Base-by-base conservation (phyloP, 2,329 filamentous ascomycete species). In the Ophiosphaerella herpotricha region DNA sequence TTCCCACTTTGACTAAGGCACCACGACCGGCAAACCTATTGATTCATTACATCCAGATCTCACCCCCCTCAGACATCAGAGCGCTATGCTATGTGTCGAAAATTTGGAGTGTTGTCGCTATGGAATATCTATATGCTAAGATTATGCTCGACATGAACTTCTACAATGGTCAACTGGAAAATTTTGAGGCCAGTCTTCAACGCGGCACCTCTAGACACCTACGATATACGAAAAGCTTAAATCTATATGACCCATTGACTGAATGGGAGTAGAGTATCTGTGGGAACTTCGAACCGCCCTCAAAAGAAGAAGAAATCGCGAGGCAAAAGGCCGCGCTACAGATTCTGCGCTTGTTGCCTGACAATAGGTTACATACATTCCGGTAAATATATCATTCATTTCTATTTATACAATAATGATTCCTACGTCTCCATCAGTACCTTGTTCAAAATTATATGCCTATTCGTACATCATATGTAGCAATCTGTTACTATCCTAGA, bases 11-110 rank as follows among this genome's bases (percentile, higher is more conserved):
- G 16, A 13, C 3, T 11, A 7, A 29, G 26, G 5, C 26, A 29
- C 26, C 26, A 29, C 2, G n/a, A 13, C 33, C 24, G 9, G 4
- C 18, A 9, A 13, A 39, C 12, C 3, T 12, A 11, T 12, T 14
- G 34, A 18, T 21, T 34, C 12, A n/a, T 12, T 7, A 3, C 12
- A 38, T 13, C 3, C n/a, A 53, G 39, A 40, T 53, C 5, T 37
- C 40, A 26, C 39, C 53, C 12, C 45, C 43, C 23, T 21, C 47
- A 3, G 47, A 54, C 38, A 14, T 55, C 12, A 26, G 39, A 37
- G 52, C 49, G 24, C 49, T 53, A 9, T 51, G 37, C 40, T 35
- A 51, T 13, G 43, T 39, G 8, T 51, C 39, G 7, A 50, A 29
- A 35, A 23, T 16, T 11, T 53, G 49, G 39, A 52, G 48, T 11